A percentile compares a stretch with the other conserved stretches of the same genome.
phyloP scores from a whole-genome alignment of 768 basidiomycete species.

The Hericium erinaceus region DNA sequence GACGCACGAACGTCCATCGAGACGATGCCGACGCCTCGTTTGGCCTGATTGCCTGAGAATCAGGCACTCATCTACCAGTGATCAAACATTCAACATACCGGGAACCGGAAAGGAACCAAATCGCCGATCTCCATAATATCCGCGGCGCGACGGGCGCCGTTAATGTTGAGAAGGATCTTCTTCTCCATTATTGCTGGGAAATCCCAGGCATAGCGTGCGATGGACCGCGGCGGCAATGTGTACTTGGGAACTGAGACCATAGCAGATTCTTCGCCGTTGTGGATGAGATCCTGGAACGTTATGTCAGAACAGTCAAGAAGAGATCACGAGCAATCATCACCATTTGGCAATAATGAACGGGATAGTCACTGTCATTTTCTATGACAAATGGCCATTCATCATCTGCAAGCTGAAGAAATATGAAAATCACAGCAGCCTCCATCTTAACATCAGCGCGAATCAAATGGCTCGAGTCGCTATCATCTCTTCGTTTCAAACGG shows the following conservation, averaged over 20 bases:
- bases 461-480: slow-evolving; percentile 37
- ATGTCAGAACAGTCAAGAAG: neutral
- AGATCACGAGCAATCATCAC: slow-evolving; percentile 28
- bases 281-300: slow-evolving; percentile 18
- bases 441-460: slow-evolving; percentile 73
- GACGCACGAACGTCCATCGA: slow-evolving; percentile 93
- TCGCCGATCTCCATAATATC: slow-evolving; percentile 97
- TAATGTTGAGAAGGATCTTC: slow-evolving; percentile 57
- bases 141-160: slow-evolving; percentile 52
- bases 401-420: slow-evolving; percentile 57
- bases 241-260: slow-evolving; percentile 41
- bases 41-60: slow-evolving; percentile 28
- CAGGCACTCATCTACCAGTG: neutral
- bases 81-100: slow-evolving; percentile 32
- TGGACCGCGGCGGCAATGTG: slow-evolving; percentile 44
- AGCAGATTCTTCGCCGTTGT: slow-evolving; percentile 35
- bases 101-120: slow-evolving; percentile 81
- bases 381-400: slow-evolving; percentile 85
- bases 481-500: slow-evolving; percentile 42
- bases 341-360: slow-evolving; percentile 63
- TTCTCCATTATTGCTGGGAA: slow-evolving; percentile 79
- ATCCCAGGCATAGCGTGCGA: slow-evolving; percentile 84
- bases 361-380: slow-evolving; percentile 78
- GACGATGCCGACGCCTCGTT: slow-evolving; percentile 52
- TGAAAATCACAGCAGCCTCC: slow-evolving; percentile 82